Conservation (phyloP, 257 asterid genomes). For the Solanum habrochaites region DNA sequence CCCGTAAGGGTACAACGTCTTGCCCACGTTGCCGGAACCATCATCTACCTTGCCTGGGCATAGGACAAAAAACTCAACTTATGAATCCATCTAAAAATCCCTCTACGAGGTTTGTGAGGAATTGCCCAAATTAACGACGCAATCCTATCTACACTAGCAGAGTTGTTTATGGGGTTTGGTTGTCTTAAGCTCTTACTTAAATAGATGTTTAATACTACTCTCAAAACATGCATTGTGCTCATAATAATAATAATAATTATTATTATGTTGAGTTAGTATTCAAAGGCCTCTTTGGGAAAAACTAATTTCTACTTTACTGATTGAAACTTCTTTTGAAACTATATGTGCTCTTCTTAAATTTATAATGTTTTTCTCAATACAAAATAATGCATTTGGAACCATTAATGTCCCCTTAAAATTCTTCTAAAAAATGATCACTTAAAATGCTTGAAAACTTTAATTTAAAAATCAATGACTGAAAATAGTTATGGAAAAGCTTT, state of each 20-base stretch:
- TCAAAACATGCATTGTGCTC: background rate
- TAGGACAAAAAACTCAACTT: background rate
- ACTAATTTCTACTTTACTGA: background rate
- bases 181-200: background rate
- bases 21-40: background rate
- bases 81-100: background rate
- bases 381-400: background rate
- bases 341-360: background rate
- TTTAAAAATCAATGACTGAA: no score
- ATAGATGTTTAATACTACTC: background rate
- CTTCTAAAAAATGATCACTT: no score
- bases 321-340: background rate
- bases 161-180: background rate
- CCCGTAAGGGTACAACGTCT: background rate
- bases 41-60: background rate
- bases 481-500: no score
- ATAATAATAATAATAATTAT: no score
- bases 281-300: background rate
- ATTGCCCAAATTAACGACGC: background rate
- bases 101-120: background rate
- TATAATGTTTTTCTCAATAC: background rate
- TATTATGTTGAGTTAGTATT: no score
- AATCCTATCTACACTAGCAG: background rate
- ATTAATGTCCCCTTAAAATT: background rate
- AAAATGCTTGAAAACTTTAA: no score